Conservation (phyloP, 176 grass and related monocot species). For the Bonia amplexicaulis region DNA sequence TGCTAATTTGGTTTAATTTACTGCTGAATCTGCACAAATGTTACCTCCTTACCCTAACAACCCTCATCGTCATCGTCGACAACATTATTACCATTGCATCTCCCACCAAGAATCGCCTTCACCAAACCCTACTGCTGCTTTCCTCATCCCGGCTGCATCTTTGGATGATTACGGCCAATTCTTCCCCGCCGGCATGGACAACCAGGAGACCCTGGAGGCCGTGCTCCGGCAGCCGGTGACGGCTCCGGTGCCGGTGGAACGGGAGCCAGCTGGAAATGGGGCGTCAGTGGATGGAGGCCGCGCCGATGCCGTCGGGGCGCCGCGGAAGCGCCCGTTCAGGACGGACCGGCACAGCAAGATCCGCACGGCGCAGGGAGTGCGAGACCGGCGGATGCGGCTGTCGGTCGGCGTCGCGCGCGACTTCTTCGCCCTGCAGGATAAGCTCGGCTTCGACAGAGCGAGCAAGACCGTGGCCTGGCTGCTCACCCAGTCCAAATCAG, state of each 20-base stretch:
- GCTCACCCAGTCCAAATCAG: slow-evolving; percentile 63
- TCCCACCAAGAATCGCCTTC: slow-evolving; percentile 18
- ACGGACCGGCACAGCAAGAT: slow-evolving; percentile 95
- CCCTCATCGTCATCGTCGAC: neutral
- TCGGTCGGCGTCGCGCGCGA: slow-evolving; percentile 69
- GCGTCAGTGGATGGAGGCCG: neutral
- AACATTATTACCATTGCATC: slow-evolving; percentile 23
- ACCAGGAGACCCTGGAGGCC: slow-evolving; percentile 35
- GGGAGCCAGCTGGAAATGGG: neutral
- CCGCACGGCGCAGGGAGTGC: slow-evolving; percentile 66
- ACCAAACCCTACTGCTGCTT: slow-evolving; percentile 30
- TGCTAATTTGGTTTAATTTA: neutral
- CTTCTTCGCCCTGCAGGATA: slow-evolving; percentile 86
- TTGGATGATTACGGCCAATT: slow-evolving; percentile 28
- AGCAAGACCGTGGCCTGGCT: slow-evolving; percentile 88
- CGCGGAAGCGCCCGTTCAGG: slow-evolving; percentile 42
- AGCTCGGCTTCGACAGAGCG: slow-evolving; percentile 80
- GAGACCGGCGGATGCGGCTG: slow-evolving; percentile 84
- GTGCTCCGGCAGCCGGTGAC: slow-evolving; percentile 30
- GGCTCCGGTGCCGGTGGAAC: neutral
- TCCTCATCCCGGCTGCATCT: slow-evolving; percentile 5
- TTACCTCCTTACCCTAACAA: slow-evolving; percentile 21
- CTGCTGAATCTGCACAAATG: neutral
- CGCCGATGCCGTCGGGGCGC: neutral
- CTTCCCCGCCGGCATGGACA: slow-evolving; percentile 31